phyloP scores from a whole-genome alignment of 2,329 filamentous ascomycete genomes.

The Diaporthe aspalathi region DNA sequence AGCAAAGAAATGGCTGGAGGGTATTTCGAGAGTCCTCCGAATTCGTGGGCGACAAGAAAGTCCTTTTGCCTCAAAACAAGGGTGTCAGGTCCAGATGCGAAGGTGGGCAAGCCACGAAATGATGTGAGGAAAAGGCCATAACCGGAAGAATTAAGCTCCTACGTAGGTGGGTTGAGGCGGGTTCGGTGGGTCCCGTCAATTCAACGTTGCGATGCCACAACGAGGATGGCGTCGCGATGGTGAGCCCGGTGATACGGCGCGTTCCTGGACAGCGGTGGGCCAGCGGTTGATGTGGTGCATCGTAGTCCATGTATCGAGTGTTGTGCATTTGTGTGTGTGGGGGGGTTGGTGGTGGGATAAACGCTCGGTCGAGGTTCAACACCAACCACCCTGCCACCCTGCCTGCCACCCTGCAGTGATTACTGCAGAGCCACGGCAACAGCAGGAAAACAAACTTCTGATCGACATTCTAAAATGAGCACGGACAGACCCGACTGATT shows the following conservation, averaged over 20 bases:
- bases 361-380: neutral
- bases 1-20: neutral
- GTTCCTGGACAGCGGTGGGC: neutral
- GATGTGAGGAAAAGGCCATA: slow-evolving; percentile 8
- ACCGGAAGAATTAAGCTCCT: slow-evolving; percentile 24
- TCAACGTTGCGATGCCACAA: neutral
- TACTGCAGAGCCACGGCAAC: no score
- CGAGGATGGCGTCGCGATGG: neutral
- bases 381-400: neutral
- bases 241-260: neutral
- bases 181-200: neutral
- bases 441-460: slow-evolving; percentile 2
- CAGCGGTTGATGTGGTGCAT: neutral
- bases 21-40: neutral
- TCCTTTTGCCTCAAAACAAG: neutral
- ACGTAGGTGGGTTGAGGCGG: no score
- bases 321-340: neutral
- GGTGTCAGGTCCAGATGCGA: slow-evolving; percentile 18
- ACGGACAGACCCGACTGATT: slow-evolving; percentile 23
- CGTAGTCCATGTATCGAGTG: no score
- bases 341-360: neutral
- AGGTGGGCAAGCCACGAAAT: slow-evolving; percentile 14
- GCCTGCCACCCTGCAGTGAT: neutral
- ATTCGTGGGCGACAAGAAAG: neutral
- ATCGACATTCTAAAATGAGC: slow-evolving; percentile 20